These are phyloP conservation scores for Acanthamoeba castellanii DNA, from an alignment of 208 protist species.

Conservation along the genomic window DNA sequence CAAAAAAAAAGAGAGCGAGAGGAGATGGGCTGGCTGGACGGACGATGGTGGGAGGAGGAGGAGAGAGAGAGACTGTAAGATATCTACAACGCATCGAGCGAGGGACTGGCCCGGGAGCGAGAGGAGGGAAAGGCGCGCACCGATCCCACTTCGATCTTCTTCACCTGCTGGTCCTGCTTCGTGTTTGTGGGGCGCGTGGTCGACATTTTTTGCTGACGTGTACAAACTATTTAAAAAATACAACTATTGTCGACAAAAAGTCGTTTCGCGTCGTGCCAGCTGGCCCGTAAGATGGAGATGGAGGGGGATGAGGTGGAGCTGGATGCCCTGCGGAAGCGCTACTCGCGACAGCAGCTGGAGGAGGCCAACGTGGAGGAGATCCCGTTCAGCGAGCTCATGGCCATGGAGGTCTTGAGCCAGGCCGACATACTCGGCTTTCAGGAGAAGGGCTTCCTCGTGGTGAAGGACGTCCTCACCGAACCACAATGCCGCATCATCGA, in stretches of 20 bases:
- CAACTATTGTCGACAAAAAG: too few relatives aligned
- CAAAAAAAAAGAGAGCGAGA: not conserved
- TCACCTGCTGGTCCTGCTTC: too few relatives aligned
- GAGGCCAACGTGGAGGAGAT: constrained; percentile 32
- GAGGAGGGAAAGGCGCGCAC: too few relatives aligned
- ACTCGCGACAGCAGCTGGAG: not conserved
- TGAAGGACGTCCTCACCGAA: not conserved
- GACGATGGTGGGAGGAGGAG: too few relatives aligned
- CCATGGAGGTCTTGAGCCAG: not conserved
- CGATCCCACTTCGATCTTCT: too few relatives aligned
- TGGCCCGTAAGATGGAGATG: not conserved
- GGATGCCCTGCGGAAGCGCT: not conserved
- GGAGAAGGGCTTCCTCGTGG: not conserved
- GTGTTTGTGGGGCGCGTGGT: too few relatives aligned
- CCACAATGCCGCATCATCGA: not conserved
- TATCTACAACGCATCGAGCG: too few relatives aligned
- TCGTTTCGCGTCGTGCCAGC: too few relatives aligned
- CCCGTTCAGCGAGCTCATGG: not conserved
- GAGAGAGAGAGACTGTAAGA: too few relatives aligned
- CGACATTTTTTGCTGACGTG: too few relatives aligned
- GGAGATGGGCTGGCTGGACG: not conserved
- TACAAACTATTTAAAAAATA: too few relatives aligned
- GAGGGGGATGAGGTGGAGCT: not conserved
- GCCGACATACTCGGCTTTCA: not conserved
- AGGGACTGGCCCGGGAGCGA: too few relatives aligned